Evolutionary conservation across 1,284 basidiomycete species (phyloP), one percentile per base, ranked within the genome.

Genomic region (Boletus albobrunnescens): DNA sequence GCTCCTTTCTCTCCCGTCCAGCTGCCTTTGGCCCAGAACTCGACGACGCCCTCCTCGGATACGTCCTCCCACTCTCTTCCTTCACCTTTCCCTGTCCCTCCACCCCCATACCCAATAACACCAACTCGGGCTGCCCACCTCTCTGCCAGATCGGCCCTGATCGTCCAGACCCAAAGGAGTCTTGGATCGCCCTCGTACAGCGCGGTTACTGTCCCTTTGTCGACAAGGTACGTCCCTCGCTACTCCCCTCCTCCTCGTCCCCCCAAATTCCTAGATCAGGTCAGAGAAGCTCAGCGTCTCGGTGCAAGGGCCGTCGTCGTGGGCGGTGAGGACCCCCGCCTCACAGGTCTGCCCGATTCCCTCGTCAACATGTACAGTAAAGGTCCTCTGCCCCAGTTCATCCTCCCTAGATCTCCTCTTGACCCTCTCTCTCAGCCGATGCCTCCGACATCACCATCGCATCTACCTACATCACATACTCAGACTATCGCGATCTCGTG

Each of bases 281-380:
- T 48, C 59, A 72, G 87, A 40, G 83, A 89, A 58, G 90, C 91
- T 1, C 89, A 94, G 64, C 72, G 77, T 35, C 70, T 91, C 11
- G 92, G 91, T n/a, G 91, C 92, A 1, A 79, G 75, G 53, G 91
- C 85, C 2, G 84, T 94, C 22, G 81, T 95, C n/a, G 89, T 96
- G 1, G 93, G 92, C 36, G 92, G 93, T 40, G 76, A 84, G 56
- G 77, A 84, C 59, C 81, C 82, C 27, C 73, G 72, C 17, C 56
- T 74, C 39, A 81, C 81, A 11, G 81, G 86, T 4, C 77, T 78
- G 57, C 81, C 89, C 14, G 87, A 91, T 58, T 77, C 78, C n/a
- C 72, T 94, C 50, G 79, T 94, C 35, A 93, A 89, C 52, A 94
- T 94, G 91, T 93, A 87, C 67, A 89, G 86, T 63, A 87, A 87